Conservation (phyloP, 257 asterid species). For the Prunella vulgaris region DNA sequence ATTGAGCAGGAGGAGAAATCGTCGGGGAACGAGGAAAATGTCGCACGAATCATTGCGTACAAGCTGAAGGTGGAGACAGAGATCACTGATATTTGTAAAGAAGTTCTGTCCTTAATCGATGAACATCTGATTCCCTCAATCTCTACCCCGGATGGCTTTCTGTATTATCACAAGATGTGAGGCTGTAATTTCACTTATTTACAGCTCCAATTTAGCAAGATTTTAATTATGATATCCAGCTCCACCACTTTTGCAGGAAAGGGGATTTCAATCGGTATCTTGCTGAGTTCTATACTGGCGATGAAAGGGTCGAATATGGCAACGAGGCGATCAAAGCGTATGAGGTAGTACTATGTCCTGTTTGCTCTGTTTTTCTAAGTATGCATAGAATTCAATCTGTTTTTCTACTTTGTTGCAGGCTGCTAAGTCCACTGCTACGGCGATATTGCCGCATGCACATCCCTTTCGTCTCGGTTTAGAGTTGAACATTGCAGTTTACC, state of each 20-base stretch:
- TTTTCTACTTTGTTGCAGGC: neutral
- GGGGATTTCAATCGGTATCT: too few species aligned
- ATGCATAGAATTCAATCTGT: neutral
- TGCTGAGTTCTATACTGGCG: neutral
- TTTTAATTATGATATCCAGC: too few species aligned
- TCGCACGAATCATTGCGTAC: neutral
- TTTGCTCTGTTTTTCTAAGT: too few species aligned
- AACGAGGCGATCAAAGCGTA: neutral
- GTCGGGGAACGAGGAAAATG: neutral
- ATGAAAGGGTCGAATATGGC: neutral
- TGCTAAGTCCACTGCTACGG: neutral
- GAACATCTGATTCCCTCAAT: neutral
- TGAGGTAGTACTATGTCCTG: neutral
- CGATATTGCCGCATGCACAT: neutral
- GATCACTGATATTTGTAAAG: neutral
- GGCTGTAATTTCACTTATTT: neutral
- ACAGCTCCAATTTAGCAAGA: too few species aligned
- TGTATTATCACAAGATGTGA: neutral
- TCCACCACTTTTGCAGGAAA: too few species aligned
- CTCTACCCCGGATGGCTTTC: neutral
- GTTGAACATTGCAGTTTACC: neutral
- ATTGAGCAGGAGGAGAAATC: neutral
- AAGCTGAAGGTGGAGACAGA: neutral
- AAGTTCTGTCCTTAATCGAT: neutral
- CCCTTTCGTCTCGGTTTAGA: neutral